Percentiles rank a stretch among this genome's conserved stretches.
phyloP scores from a whole-genome alignment of 345 rosid species.

The Trapa incisa region DNA sequence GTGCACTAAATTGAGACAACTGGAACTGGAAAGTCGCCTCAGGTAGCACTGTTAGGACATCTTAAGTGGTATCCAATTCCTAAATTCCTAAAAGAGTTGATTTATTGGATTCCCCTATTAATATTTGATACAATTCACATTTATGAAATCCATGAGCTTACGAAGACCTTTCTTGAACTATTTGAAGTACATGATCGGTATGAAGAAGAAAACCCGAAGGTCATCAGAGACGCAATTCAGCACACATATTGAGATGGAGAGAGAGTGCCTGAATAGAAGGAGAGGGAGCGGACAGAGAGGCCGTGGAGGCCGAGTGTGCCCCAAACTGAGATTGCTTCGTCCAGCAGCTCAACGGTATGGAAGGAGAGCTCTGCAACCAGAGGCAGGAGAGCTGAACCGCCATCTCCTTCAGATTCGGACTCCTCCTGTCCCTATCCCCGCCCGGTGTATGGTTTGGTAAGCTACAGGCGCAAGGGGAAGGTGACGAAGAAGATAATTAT shows the following conservation, averaged over 20 bases:
- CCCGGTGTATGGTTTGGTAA: not conserved
- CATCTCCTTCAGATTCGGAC: not conserved
- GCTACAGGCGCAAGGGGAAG: not conserved
- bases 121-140: not conserved
- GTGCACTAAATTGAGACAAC: not conserved
- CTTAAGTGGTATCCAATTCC: not conserved
- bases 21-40: not conserved
- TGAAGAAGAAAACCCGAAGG: not conserved
- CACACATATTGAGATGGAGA: not conserved
- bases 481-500: not conserved
- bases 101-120: not conserved
- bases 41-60: not conserved
- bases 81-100: not conserved
- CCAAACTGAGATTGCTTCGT: conserved; percentile 17
- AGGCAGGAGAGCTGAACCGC: conserved; percentile 20
- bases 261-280: conserved; percentile 22
- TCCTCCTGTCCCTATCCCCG: not conserved
- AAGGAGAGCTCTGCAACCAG: conserved; percentile 14
- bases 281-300: conserved; percentile 31
- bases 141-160: not conserved
- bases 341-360: conserved; percentile 10
- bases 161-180: not conserved
- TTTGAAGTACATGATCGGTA: not conserved
- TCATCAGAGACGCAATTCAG: not conserved
- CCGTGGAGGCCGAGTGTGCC: conserved; percentile 25